Evolutionary conservation across 1,284 basidiomycete species (phyloP).

Genomic region (Coniferiporia weirii): DNA sequence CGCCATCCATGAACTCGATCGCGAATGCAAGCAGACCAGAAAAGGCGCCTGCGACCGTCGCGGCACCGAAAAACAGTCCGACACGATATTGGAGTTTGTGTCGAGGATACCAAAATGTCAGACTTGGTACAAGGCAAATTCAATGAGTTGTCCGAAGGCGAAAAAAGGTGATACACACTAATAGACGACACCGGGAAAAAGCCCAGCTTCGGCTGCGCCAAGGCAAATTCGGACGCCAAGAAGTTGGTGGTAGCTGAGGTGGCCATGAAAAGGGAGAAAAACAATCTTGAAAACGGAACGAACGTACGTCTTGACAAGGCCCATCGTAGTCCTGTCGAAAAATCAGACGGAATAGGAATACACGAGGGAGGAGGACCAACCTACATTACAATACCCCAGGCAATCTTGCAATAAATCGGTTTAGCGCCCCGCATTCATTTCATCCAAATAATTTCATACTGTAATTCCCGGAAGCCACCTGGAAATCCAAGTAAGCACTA

Average conservation of each 20-base stretch:
- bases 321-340: slow-evolving; percentile 51
- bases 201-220: slow-evolving; percentile 62
- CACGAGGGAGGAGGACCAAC: slow-evolving; percentile 12
- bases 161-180: slow-evolving; percentile 33
- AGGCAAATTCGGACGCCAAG: slow-evolving; percentile 55
- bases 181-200: slow-evolving; percentile 65
- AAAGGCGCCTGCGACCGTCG: slow-evolving; percentile 31
- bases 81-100: slow-evolving; percentile 45
- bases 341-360: not conserved
- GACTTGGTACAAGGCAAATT: slow-evolving; percentile 18
- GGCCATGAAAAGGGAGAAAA: not conserved
- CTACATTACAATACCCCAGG: slow-evolving; percentile 46
- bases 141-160: too few species aligned
- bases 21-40: slow-evolving; percentile 37
- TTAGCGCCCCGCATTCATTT: not conserved
- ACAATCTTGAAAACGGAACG: not conserved
- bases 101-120: slow-evolving; percentile 48
- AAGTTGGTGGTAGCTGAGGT: slow-evolving; percentile 51
- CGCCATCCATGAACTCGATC: slow-evolving; percentile 39
- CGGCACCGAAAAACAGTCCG: slow-evolving; percentile 37
- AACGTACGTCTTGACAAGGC: slow-evolving; percentile 53
- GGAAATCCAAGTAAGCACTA: not conserved
- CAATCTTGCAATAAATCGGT: slow-evolving; percentile 27
- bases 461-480: slow-evolving; percentile 47
- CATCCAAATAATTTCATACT: slow-evolving; percentile 25